Evolutionary conservation across 148 eudicot genomes (phyloP), one percentile per base, ranked within the genome.

Genomic region (Pouteria glomerata): DNA sequence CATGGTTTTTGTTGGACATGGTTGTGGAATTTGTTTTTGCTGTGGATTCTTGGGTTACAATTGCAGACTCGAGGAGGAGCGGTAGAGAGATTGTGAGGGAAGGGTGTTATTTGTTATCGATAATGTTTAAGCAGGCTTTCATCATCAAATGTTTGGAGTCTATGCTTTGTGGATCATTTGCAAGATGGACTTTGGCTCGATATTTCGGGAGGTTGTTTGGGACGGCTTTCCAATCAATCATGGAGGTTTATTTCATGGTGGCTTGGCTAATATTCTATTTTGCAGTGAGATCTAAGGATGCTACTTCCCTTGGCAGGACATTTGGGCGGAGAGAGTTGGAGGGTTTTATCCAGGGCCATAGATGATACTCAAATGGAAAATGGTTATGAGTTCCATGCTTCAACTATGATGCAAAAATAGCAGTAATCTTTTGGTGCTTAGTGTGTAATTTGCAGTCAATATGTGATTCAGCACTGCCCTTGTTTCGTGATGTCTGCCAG

Each of bases 231-330:
- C 97, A 88, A 81, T 87, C 93, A 2, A 56, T 84, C 60, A 77
- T 89, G 65, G 97, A 95, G 79, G 93, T 95, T 52, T 91, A 87
- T 82, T 95, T 91, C 71, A 89, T 88, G 91, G 93, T 95, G 67
- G 90, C 85, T 11, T 91, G 98, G 97, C 76, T 95, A 80, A 42
- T 88, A 61, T 84, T 78, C 77, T 94, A 91, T 88, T 77, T 91
- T 57, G 83, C 95, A 7, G 91, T 88, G 13, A 89, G 86, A 78
- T 80, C 75, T 26, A 89, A 80, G 71, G 94, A 83, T 70, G 92
- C 94, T 75, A 68, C 57, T 74, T 77, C 82, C 53, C 79, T 71
- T 56, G 97, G 98, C 31, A 86, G 89, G 69, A 79, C 88, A 34
- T 94, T 94, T 79, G 98, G 93, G 70, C 79, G 78, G 79, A 82